phyloP scores from a whole-genome alignment of 2,329 filamentous ascomycete species.

The Aureobasidium sp. region DNA sequence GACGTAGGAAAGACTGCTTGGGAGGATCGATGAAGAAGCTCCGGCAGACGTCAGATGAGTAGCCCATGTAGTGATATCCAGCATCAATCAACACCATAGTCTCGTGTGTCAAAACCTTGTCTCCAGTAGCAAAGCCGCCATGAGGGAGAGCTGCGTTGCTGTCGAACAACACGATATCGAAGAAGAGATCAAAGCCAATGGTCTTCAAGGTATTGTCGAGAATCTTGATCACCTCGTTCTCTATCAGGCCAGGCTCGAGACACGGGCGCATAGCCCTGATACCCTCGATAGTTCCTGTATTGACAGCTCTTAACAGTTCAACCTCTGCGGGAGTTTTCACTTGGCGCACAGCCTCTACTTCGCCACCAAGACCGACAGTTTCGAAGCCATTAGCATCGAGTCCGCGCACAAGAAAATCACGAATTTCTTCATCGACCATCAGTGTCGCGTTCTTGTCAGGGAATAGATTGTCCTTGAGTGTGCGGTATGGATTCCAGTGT shows the following conservation, averaged over 20 bases:
- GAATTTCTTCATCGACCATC: constrained; percentile 60
- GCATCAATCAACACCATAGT: constrained; percentile 58
- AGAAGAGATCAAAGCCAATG: constrained; percentile 51
- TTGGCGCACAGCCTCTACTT: constrained; percentile 53
- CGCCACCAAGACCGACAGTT: constrained; percentile 47
- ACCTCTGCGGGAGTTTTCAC: constrained; percentile 51
- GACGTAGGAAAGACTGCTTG: neutral
- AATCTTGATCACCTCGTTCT: constrained; percentile 50
- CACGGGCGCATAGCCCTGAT: constrained; percentile 51
- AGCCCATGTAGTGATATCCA: constrained; percentile 51
- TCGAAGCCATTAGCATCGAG: constrained; percentile 48
- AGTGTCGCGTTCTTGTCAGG: constrained; percentile 35
- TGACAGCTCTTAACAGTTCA: constrained; percentile 53
- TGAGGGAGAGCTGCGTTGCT: constrained; percentile 49
- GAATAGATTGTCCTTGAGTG: constrained; percentile 39
- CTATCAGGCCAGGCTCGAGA: constrained; percentile 50
- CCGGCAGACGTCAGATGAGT: constrained; percentile 57
- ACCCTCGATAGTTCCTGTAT: constrained; percentile 56
- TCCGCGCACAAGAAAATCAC: constrained; percentile 56
- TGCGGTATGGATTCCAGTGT: constrained; percentile 57
- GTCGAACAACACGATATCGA: constrained; percentile 58
- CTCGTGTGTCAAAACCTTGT: constrained; percentile 45
- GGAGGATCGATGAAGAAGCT: constrained; percentile 46
- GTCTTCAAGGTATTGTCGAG: constrained; percentile 50
- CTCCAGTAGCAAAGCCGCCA: constrained; percentile 45